Evolutionary conservation across 2,329 filamentous ascomycete species (phyloP).

Genomic region (Gnomoniopsis sp.): DNA sequence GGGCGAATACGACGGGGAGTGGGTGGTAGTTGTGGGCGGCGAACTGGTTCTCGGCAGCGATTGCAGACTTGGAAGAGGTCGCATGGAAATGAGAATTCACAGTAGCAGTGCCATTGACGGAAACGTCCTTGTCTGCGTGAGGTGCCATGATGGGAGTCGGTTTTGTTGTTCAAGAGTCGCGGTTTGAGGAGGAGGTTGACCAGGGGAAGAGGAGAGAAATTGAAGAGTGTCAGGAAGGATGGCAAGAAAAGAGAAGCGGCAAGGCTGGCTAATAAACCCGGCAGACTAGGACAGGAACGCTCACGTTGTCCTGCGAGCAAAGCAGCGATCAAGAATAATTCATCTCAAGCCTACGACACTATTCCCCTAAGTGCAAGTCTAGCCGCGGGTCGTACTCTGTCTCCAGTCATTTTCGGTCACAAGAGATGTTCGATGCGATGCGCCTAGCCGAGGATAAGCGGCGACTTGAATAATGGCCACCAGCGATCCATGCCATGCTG

Average conservation of each 20-base stretch:
- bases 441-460: too few species aligned
- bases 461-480: too few species aligned
- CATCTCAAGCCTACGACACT: conserved; percentile 26
- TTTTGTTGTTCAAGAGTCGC: neutral
- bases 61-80: conserved; percentile 73
- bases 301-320: neutral
- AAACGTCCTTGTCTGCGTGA: conserved; percentile 47
- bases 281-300: neutral
- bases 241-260: neutral
- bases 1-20: conserved; percentile 87
- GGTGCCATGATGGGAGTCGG: conserved; percentile 50
- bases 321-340: neutral
- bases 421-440: too few species aligned
- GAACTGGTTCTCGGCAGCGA: conserved; percentile 74
- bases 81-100: conserved; percentile 61
- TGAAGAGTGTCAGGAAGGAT: neutral
- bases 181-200: neutral
- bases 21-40: conserved; percentile 99
- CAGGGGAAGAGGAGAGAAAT: neutral
- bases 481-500: too few species aligned
- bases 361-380: conserved; percentile 59
- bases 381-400: conserved; percentile 28
- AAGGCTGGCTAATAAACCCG: neutral
- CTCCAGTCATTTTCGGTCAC: too few species aligned
- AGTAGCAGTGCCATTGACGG: conserved; percentile 30